phyloP scores from a whole-genome alignment of 164 flowering plant species.

The Magnolia sinica region DNA sequence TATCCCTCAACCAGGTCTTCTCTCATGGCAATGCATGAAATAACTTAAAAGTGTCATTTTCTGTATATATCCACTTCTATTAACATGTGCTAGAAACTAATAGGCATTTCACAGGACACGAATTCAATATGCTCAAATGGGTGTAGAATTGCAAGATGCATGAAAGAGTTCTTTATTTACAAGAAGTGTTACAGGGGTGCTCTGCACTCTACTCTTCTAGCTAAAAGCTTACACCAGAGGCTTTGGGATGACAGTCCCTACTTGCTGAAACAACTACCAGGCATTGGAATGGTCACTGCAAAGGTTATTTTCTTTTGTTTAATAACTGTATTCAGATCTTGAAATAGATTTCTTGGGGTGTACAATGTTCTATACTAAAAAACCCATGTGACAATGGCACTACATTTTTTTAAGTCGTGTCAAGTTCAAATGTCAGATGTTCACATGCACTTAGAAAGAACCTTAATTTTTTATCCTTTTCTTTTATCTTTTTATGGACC shows the following conservation, averaged over 20 bases:
- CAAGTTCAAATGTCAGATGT: background rate
- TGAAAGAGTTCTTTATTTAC: slow-evolving; percentile 86
- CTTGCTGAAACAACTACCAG: slow-evolving; percentile 90
- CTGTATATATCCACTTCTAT: background rate
- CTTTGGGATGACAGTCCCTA: slow-evolving; percentile 96
- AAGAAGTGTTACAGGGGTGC: slow-evolving; percentile 77
- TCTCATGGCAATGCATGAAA: background rate
- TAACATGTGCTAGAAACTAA: background rate
- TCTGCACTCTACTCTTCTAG: slow-evolving; percentile 56
- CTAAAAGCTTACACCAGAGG: slow-evolving; percentile 82
- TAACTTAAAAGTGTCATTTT: background rate
- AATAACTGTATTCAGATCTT: background rate
- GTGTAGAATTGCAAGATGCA: slow-evolving; percentile 85
- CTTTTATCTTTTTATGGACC: too few species aligned
- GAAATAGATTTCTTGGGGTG: background rate
- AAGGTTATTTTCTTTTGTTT: slow-evolving; percentile 46
- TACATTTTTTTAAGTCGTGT: background rate
- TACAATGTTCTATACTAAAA: background rate
- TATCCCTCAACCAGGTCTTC: slow-evolving; percentile 84
- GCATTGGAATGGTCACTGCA: slow-evolving; percentile 98
- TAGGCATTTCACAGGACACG: slow-evolving; percentile 52
- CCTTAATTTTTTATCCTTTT: too few species aligned
- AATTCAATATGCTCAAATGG: slow-evolving; percentile 87
- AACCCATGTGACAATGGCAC: background rate
- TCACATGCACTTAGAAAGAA: too few species aligned